These are phyloP conservation scores for Apiospora malaysiana DNA, from an alignment of 2,329 filamentous ascomycete genomes.

Conservation along the genomic window DNA sequence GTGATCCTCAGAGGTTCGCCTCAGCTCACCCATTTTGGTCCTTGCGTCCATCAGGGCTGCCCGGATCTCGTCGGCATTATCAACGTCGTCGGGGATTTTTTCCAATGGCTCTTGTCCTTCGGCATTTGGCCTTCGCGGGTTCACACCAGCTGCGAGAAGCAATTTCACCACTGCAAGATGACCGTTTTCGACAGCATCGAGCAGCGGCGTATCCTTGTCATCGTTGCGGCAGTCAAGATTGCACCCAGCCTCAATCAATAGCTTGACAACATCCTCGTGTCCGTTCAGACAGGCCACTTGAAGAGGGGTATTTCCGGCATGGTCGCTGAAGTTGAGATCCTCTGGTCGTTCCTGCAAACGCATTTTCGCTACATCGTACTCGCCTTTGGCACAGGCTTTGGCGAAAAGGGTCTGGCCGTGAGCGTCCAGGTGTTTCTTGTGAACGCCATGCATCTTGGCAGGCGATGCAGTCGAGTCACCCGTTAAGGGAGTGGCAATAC, in stretches of 20 bases:
- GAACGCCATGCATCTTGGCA: slow-evolving; percentile 66
- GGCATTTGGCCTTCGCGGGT: slow-evolving; percentile 90
- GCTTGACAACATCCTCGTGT: slow-evolving; percentile 83
- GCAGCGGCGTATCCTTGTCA: slow-evolving; percentile 88
- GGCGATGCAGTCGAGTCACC: slow-evolving; percentile 69
- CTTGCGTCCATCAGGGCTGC: slow-evolving; percentile 66
- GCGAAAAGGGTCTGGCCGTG: slow-evolving; percentile 91
- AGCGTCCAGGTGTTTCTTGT: slow-evolving; percentile 88
- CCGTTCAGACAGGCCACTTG: slow-evolving; percentile 93
- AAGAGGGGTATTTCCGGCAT: slow-evolving; percentile 93
- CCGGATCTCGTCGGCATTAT: slow-evolving; percentile 82
- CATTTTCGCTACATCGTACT: slow-evolving; percentile 78
- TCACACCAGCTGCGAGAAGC: slow-evolving; percentile 84
- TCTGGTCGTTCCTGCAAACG: slow-evolving; percentile 80
- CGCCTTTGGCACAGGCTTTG: slow-evolving; percentile 86
- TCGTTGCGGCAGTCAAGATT: slow-evolving; percentile 80
- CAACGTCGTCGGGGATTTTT: slow-evolving; percentile 74
- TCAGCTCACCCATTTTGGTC: slow-evolving; percentile 59
- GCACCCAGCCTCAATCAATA: slow-evolving; percentile 84
- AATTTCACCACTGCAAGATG: slow-evolving; percentile 88
- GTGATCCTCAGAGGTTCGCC: slow-evolving; percentile 64
- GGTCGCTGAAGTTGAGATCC: slow-evolving; percentile 87
- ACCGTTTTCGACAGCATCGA: slow-evolving; percentile 96
- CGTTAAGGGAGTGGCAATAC: slow-evolving; percentile 60
- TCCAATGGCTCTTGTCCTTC: slow-evolving; percentile 92